A percentile compares a stretch with the other conserved stretches of the same genome.
These are phyloP conservation scores for Plasmodium reichenowi DNA, from an alignment of 169 alveolate species.

Conservation along the genomic window DNA sequence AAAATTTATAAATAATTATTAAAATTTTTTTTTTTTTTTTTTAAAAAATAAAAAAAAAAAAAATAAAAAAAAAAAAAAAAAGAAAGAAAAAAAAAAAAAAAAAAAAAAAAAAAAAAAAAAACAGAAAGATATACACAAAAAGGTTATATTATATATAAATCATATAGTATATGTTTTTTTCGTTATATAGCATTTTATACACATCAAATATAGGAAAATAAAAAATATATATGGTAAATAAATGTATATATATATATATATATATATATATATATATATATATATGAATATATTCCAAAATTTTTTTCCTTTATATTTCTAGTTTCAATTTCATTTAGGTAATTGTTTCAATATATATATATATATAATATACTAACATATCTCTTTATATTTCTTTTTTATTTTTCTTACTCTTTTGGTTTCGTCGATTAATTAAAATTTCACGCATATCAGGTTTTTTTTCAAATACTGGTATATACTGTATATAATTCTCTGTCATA, in stretches of 20 bases:
- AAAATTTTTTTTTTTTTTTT: too few species aligned
- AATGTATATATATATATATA: background rate
- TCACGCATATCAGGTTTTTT: slow-evolving; percentile 74
- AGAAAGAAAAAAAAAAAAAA: background rate
- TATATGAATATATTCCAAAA: background rate
- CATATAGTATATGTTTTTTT: too few species aligned
- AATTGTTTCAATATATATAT: background rate
- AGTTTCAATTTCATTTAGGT: background rate
- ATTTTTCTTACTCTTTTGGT: slow-evolving; percentile 38
- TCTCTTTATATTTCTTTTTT: background rate
- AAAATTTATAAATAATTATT: too few species aligned
- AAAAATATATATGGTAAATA: background rate
- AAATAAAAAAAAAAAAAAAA: too few species aligned
- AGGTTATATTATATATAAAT: too few species aligned
- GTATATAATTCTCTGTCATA: slow-evolving; percentile 29
- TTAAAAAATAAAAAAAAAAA: too few species aligned
- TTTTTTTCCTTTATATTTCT: slow-evolving; percentile 1
- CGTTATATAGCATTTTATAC: too few species aligned
- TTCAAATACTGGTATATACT: slow-evolving; percentile 36
- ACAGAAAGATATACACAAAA: background rate
- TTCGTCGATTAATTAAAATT: slow-evolving; percentile 27
- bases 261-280: background rate
- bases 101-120: background rate
- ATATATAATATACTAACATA: background rate
- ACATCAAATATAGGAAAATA: background rate